Evolutionary conservation across 2,329 filamentous ascomycete species (phyloP), one percentile per base, ranked within the genome.

Genomic region (Ascochyta koolunga): DNA sequence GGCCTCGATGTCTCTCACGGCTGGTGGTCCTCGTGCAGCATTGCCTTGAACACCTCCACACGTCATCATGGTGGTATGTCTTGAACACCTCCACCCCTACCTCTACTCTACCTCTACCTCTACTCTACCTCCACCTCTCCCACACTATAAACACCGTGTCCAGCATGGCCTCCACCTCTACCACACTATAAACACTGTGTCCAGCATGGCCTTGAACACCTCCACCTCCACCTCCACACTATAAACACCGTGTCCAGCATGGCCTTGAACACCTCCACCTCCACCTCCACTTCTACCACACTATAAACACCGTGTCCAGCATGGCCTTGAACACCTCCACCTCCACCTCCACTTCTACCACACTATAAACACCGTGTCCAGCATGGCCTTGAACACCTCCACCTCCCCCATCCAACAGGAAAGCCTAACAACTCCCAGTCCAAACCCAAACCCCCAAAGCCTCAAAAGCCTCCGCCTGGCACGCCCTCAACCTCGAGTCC

Each of bases 401-500:
- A n/a, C n/a, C n/a, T n/a, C n/a, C n/a, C n/a, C n/a, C n/a, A n/a
- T n/a, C n/a, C n/a, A n/a, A n/a, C n/a, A n/a, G n/a, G n/a, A n/a
- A n/a, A 21, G 13, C 22, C 60, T 64, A 16, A 65, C 56, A 46
- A 16, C 15, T 3, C 40, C 29, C 54, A 76, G 74, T 72, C 74
- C 32, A 83, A 53, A 13, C 21, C 54, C 11, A 53, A 13, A 16
- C 54, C 11, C 27, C 33, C 29, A 51, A 51, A 16, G 38, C 48
- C n/a, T 56, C 53, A 3, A 66, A 65, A 29, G 65, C 59, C 22
- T 65, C 64, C 4, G 46, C 86, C 66, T 98, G 96, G 78, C 86
- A 89, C 68, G 91, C 93, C 47, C 87, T 97, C 75, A 99, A 99
- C 73, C 86, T 98, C 77, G 93, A 97, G 76, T 89, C 91, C 9